These are phyloP conservation scores for Penicillium sp. DNA, from an alignment of 2,329 filamentous ascomycete species.

Conservation along the genomic window DNA sequence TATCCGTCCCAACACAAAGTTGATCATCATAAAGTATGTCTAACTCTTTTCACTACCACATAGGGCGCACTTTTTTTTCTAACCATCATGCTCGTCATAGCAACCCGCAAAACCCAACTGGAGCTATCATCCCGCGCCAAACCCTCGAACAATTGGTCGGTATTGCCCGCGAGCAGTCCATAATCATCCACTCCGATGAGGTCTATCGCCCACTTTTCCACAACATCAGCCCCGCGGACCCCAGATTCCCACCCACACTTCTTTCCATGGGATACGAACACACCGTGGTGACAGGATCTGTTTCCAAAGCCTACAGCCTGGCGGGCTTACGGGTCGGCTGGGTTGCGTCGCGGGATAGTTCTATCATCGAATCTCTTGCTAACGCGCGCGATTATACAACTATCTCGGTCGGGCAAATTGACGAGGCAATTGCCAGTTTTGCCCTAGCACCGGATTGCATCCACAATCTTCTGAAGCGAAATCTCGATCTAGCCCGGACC, in stretches of 20 bases:
- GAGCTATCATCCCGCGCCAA: slow-evolving; percentile 63
- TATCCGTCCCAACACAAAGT: slow-evolving; percentile 52
- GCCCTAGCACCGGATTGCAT: slow-evolving; percentile 67
- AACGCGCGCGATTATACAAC: slow-evolving; percentile 76
- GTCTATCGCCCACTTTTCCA: slow-evolving; percentile 85
- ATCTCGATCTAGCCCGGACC: slow-evolving; percentile 64
- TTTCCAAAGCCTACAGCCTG: slow-evolving; percentile 82
- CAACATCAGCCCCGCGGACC: slow-evolving; percentile 55
- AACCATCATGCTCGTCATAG: slow-evolving; percentile 36
- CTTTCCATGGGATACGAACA: slow-evolving; percentile 71
- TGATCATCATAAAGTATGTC: slow-evolving; percentile 62
- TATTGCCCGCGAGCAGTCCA: slow-evolving; percentile 61
- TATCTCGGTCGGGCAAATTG: slow-evolving; percentile 79
- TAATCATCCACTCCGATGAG: slow-evolving; percentile 73
- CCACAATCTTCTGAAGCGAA: slow-evolving; percentile 61
- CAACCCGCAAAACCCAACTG: slow-evolving; percentile 71
- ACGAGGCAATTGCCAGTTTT: slow-evolving; percentile 74
- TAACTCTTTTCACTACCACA: not conserved
- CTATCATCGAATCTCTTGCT: slow-evolving; percentile 64
- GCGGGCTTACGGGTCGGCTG: slow-evolving; percentile 82
- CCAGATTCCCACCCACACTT: slow-evolving; percentile 64
- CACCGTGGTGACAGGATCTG: slow-evolving; percentile 71
- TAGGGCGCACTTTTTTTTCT: not conserved
- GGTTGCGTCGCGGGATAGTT: slow-evolving; percentile 66
- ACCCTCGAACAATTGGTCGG: slow-evolving; percentile 62